Evolutionary conservation across 2,329 filamentous ascomycete genomes (phyloP).

Genomic region (Pestalotiopsis fici): DNA sequence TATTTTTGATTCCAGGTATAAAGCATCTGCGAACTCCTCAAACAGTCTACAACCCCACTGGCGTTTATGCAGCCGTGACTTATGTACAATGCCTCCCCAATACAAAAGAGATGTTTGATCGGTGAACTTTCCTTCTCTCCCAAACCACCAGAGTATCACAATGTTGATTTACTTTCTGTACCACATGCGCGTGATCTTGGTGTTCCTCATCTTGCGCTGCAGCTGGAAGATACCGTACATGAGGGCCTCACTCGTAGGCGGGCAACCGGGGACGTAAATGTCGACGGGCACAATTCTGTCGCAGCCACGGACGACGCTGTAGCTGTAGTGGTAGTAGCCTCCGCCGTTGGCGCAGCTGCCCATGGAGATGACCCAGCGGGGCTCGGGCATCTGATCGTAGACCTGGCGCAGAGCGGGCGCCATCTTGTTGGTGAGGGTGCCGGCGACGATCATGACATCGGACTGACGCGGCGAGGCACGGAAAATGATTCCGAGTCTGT

Average conservation of each 20-base stretch:
- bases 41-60: conserved; percentile 1
- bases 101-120: conserved; percentile 8
- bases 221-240: conserved; percentile 75
- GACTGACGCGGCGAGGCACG: conserved; percentile 84
- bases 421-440: conserved; percentile 96
- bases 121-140: background rate
- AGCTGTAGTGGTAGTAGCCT: conserved; percentile 87
- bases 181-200: conserved; percentile 57
- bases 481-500: conserved; percentile 88
- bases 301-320: conserved; percentile 73
- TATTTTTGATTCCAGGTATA: background rate
- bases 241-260: conserved; percentile 61
- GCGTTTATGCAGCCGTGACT: conserved; percentile 5
- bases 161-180: conserved; percentile 50
- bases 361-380: conserved; percentile 84
- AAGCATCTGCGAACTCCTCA: conserved; percentile 1
- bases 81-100: conserved; percentile 9
- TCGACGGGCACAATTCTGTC: conserved; percentile 79
- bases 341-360: conserved; percentile 83
- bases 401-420: conserved; percentile 85
- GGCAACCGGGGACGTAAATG: conserved; percentile 78
- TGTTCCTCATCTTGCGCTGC: conserved; percentile 73
- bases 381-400: conserved; percentile 95
- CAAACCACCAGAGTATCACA: background rate
- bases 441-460: conserved; percentile 92